These are phyloP conservation scores for Misopates orontium DNA, from an alignment of 257 asterid species.

Conservation along the genomic window DNA sequence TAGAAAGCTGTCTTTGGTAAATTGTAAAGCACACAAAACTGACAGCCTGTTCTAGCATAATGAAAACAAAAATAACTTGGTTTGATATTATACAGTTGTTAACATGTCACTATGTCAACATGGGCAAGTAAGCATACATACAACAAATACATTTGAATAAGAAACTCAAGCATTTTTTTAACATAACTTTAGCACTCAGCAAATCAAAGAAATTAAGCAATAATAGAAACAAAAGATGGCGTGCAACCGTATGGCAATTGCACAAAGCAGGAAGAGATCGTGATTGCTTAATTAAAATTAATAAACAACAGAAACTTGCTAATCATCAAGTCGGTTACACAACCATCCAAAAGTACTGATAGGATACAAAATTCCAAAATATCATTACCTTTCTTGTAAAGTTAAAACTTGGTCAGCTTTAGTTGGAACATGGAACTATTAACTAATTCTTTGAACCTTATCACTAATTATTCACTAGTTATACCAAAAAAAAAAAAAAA, in stretches of 20 bases:
- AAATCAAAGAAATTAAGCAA: conserved; percentile 31
- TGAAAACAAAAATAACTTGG: not conserved
- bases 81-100: conserved; percentile 6
- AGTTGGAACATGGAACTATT: not conserved
- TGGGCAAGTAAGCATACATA: not conserved
- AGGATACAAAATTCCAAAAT: not conserved
- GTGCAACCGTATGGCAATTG: conserved; percentile 18
- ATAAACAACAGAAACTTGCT: conserved; percentile 12
- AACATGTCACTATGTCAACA: conserved; percentile 13
- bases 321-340: conserved; percentile 18
- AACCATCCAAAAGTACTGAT: conserved; percentile 10
- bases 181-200: conserved; percentile 5
- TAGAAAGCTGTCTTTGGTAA: not conserved
- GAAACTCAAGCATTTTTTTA: not conserved
- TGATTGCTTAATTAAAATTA: conserved; percentile 1
- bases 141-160: conserved; percentile 8
- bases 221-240: conserved; percentile 7
- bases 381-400: conserved; percentile 13
- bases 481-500: conserved; percentile 9
- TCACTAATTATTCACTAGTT: conserved; percentile 15
- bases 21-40: conserved; percentile 31
- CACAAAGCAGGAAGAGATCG: conserved; percentile 22
- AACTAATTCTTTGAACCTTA: conserved; percentile 14
- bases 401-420: conserved; percentile 20
- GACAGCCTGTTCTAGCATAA: conserved; percentile 22